These are phyloP conservation scores for Trichoderma sp. DNA, from an alignment of 2,329 filamentous ascomycete genomes.

Conservation along the genomic window DNA sequence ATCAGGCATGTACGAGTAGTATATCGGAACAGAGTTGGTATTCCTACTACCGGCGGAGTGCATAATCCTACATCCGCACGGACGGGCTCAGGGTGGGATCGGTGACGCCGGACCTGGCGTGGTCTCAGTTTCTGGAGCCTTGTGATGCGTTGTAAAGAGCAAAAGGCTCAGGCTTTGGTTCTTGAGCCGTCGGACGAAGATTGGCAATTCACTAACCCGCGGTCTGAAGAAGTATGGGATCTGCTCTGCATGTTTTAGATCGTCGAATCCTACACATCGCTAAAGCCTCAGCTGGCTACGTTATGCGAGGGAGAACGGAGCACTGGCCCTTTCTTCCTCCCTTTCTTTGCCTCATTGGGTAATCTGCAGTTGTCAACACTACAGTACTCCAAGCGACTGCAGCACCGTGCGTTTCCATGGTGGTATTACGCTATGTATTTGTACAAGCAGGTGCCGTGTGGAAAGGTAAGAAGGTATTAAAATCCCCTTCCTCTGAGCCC, in stretches of 20 bases:
- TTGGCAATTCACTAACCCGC: not conserved
- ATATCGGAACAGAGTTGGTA: conserved; percentile 5
- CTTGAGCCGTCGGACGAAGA: not conserved
- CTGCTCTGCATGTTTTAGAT: conserved; percentile 12
- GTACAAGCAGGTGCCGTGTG: too few relatives aligned
- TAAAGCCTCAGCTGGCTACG: not conserved
- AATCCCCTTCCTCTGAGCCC: not conserved
- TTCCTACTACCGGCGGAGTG: conserved; percentile 18
- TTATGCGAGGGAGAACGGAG: not conserved
- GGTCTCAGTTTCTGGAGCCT: conserved; percentile 2
- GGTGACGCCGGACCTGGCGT: conserved; percentile 14
- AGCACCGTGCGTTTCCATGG: not conserved
- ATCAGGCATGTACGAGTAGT: not conserved
- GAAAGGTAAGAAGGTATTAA: not conserved
- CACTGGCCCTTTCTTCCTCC: not conserved
- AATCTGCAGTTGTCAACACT: not conserved
- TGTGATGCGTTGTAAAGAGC: not conserved
- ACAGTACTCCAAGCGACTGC: not conserved
- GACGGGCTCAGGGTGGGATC: conserved; percentile 11
- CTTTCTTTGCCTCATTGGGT: not conserved
- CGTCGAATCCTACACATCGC: not conserved
- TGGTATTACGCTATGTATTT: not conserved
- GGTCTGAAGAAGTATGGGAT: not conserved
- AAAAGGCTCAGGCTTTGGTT: not conserved
- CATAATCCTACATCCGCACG: conserved; percentile 18